Conservation (phyloP, 2,329 filamentous ascomycete genomes). For the Cordyceps fumosorosea region DNA sequence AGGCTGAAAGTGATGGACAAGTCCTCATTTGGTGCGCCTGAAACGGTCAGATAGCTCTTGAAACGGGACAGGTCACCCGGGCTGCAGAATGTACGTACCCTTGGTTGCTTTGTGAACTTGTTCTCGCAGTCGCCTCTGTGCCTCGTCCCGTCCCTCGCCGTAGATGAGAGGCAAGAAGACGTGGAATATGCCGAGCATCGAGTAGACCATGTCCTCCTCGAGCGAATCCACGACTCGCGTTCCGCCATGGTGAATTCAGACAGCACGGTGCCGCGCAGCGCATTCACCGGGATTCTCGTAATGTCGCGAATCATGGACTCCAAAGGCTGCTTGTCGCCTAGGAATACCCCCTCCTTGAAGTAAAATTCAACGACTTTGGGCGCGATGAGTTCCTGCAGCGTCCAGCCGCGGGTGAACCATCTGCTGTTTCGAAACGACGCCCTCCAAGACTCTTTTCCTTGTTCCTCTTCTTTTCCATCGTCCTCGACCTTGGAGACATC, state of each 20-base stretch:
- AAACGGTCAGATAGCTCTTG: too few species aligned
- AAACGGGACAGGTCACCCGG: too few species aligned
- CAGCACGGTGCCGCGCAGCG: slow-evolving; percentile 2
- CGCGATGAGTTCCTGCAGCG: slow-evolving; percentile 60
- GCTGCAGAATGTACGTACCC: too few species aligned
- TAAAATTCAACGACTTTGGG: slow-evolving; percentile 16
- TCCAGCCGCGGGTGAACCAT: slow-evolving; percentile 43
- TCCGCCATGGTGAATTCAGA: slow-evolving; percentile 13
- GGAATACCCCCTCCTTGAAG: not conserved
- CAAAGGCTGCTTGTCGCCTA: not conserved
- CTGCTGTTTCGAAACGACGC: slow-evolving; percentile 12
- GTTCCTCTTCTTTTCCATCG: not conserved
- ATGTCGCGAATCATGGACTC: not conserved
- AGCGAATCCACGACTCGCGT: slow-evolving; percentile 21
- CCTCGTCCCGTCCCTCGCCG: slow-evolving; percentile 17
- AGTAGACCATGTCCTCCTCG: slow-evolving; percentile 21
- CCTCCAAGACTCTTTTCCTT: not conserved
- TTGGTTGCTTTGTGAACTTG: not conserved
- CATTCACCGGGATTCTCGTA: not conserved
- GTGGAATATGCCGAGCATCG: slow-evolving; percentile 21
- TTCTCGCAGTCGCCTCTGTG: slow-evolving; percentile 17
- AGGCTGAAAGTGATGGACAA: too few species aligned
- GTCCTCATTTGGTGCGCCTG: too few species aligned
- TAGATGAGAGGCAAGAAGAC: slow-evolving; percentile 24
- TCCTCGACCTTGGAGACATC: slow-evolving; percentile 15